Percentiles rank a stretch among this genome's conserved stretches.
Evolutionary conservation across 108 stramenopile genomes (phyloP).

Genomic region (Cylindrotheca fusiformis): DNA sequence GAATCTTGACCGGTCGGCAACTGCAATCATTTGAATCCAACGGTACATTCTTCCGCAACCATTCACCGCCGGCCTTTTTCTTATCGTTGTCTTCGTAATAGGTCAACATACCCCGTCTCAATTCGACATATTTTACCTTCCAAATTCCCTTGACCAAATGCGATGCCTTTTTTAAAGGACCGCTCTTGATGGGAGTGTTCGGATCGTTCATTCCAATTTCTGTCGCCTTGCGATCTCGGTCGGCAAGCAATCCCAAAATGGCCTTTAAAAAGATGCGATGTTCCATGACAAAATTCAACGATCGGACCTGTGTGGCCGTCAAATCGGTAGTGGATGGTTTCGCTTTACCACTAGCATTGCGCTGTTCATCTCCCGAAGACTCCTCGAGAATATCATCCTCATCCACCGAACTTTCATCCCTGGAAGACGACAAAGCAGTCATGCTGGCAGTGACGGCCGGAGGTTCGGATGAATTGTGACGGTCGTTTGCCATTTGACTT

Average conservation of each 20-base stretch:
- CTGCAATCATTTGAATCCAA: constrained; percentile 48
- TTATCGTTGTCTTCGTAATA: constrained; percentile 58
- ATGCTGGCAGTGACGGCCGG: no score
- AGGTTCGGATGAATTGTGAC: no score
- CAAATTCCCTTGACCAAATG: constrained; percentile 69
- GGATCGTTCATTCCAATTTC: constrained; percentile 57
- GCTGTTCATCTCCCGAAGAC: no score
- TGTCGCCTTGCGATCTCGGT: constrained; percentile 57
- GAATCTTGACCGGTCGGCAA: constrained; percentile 72
- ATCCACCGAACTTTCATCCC: no score
- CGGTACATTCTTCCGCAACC: constrained; percentile 63
- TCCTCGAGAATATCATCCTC: no score
- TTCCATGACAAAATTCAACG: constrained; percentile 71
- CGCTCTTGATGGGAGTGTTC: constrained; percentile 62
- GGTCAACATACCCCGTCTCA: constrained; percentile 70
- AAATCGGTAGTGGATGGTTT: no score
- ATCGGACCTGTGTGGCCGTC: no score
- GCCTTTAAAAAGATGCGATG: constrained; percentile 78
- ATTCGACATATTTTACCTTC: constrained; percentile 80
- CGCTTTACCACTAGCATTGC: no score
- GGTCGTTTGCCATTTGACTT: no score
- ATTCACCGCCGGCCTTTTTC: constrained; percentile 26
- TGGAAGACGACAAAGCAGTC: no score
- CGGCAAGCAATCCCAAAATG: constrained; percentile 55
- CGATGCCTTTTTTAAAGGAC: constrained; percentile 77